A percentile compares a stretch with the other conserved stretches of the same genome.
These are phyloP conservation scores for Tulasnella calospora DNA, from an alignment of 768 basidiomycete genomes.

Conservation along the genomic window DNA sequence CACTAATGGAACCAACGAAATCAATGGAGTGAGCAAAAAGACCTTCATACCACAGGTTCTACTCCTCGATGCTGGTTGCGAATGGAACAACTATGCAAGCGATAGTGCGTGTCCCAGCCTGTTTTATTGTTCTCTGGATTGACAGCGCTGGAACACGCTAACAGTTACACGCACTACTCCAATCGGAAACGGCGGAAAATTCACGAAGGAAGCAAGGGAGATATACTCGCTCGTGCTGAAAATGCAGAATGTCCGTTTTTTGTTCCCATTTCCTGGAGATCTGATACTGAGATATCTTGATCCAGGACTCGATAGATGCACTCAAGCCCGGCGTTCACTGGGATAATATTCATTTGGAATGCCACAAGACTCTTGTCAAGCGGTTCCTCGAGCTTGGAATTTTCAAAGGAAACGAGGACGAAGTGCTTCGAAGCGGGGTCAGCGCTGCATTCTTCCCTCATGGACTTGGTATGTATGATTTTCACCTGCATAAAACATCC, in stretches of 20 bases:
- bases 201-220: constrained; percentile 69
- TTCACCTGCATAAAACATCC: not conserved
- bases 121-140: not conserved
- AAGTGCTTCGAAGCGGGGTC: constrained; percentile 69
- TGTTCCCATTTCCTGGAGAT: not conserved
- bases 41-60: constrained; percentile 51
- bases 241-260: constrained; percentile 71
- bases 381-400: constrained; percentile 82
- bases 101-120: constrained; percentile 46
- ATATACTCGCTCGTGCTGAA: constrained; percentile 84
- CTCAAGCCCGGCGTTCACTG: constrained; percentile 79
- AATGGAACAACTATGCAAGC: constrained; percentile 66
- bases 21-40: constrained; percentile 47
- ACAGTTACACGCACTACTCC: constrained; percentile 70
- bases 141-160: constrained; percentile 30
- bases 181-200: constrained; percentile 90
- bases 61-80: constrained; percentile 92
- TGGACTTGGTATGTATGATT: constrained; percentile 45
- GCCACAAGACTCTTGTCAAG: constrained; percentile 73
- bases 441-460: constrained; percentile 91
- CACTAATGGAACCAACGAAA: constrained; percentile 42
- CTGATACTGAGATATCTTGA: not conserved
- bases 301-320: constrained; percentile 61
- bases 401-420: constrained; percentile 69
- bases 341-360: constrained; percentile 80